These are phyloP conservation scores for Rhodosporidiobolus odoratus DNA, from an alignment of 768 basidiomycete genomes.

Conservation along the genomic window DNA sequence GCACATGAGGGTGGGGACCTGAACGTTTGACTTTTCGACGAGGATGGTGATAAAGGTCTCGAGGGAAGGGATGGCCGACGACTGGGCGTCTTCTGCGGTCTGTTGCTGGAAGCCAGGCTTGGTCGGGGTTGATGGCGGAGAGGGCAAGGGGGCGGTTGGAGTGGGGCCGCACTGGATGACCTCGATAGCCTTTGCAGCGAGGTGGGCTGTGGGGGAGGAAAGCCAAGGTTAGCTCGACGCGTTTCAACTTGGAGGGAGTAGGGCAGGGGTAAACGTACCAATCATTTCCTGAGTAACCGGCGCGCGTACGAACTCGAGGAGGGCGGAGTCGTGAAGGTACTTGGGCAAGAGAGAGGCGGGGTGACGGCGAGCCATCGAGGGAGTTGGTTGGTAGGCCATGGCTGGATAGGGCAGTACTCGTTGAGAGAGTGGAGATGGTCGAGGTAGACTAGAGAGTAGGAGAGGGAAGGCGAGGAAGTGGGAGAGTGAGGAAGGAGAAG, in stretches of 20 bases:
- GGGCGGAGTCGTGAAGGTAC: conserved; percentile 69
- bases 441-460: neutral
- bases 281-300: conserved; percentile 83
- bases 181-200: conserved; percentile 71
- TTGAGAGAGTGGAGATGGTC: neutral
- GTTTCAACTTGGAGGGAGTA: too few species aligned
- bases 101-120: conserved; percentile 48
- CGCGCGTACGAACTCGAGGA: conserved; percentile 71
- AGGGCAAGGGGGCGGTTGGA: conserved; percentile 52
- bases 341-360: conserved; percentile 78
- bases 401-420: neutral
- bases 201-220: conserved; percentile 51
- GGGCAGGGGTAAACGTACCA: conserved; percentile 45
- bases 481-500: neutral
- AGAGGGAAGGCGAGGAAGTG: neutral
- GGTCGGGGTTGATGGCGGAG: conserved; percentile 65
- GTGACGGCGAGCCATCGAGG: conserved; percentile 42
- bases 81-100: conserved; percentile 4
- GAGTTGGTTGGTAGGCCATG: conserved; percentile 13
- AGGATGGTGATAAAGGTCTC: conserved; percentile 79
- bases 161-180: conserved; percentile 58
- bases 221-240: neutral
- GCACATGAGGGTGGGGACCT: conserved; percentile 80
- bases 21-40: conserved; percentile 76
- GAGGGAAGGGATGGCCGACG: conserved; percentile 58